Base-by-base conservation (phyloP, 179 eudicot species). In the Beta corolliflora region DNA sequence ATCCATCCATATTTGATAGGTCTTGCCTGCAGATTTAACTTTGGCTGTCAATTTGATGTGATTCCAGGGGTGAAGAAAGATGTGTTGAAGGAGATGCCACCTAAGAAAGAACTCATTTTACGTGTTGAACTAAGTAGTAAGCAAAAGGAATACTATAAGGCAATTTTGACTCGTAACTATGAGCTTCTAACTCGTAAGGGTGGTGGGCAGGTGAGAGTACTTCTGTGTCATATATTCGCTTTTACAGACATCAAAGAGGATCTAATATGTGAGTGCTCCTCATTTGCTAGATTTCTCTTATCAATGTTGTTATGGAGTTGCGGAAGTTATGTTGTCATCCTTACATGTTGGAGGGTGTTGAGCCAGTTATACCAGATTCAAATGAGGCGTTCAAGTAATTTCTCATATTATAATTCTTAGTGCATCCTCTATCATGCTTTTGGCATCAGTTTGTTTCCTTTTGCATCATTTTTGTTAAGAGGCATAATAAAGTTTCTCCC, bases 271-370 rank as follows among this genome's bases (percentile, higher is more conserved):
- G 61, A 73, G 63, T 63, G 67, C 61, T 77, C 19, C 18, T 81
- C 46, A 63, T 76, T 75, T 53, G 70, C 67, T 83, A 92, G 97
- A 94, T 93, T 65, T 94, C 97, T n/a, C 94, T 97, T 71, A 94
- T 91, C 79, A 97, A 97, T 66, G 98, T 97, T 85, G 97, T 92
- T 73, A 97, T 97, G 99, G 98, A 97, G 85, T 78, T 97, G 83
- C 93, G 98, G 73, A 97, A 97, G 87, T 93, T 97, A 53, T 94
- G 99, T 75, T 91, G 97, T 86, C 98, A 94, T 84, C 92, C 98
- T 65, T 97, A 94, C 86, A 93, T 97, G 97, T 86, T 97, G 82
- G 99, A 96, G 86, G 99, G 99, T 71, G 97, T 97, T 84, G 99
- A 97, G 77, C 97, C 97, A 61, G 82, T 82, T 25, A 88, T 91